Conservation (phyloP, 75 land plant genomes). For the Adiantum capillusveneris region DNA sequence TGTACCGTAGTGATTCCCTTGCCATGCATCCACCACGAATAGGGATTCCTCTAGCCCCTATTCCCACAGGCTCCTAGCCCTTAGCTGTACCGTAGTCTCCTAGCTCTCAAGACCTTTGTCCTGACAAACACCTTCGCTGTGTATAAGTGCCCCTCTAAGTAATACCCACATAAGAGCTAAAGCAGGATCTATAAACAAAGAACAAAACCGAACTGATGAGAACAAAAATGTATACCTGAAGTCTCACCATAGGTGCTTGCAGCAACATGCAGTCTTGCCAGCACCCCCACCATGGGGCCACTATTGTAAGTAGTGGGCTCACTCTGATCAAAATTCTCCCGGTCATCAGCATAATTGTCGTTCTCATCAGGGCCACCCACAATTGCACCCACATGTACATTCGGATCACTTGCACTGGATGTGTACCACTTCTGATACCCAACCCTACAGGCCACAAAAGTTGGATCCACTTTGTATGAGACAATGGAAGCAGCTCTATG, state of each 20-base stretch:
- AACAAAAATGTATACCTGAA: background rate
- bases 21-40: too few species aligned
- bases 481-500: constrained; percentile 88
- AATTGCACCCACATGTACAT: constrained; percentile 72
- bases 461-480: constrained; percentile 51
- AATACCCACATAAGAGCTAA: too few species aligned
- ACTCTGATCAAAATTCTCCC: constrained; percentile 86
- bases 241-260: constrained; percentile 32
- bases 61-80: too few species aligned
- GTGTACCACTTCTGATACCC: constrained; percentile 70
- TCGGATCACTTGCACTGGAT: constrained; percentile 58
- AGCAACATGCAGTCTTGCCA: constrained; percentile 49
- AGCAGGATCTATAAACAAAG: too few species aligned
- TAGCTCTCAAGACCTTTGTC: too few species aligned
- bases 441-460: constrained; percentile 63
- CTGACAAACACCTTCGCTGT: too few species aligned
- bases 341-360: constrained; percentile 75
- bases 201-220: background rate
- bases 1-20: too few species aligned
- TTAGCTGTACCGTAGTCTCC: too few species aligned
- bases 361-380: constrained; percentile 96
- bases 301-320: constrained; percentile 96
- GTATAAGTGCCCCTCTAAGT: too few species aligned
- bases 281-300: constrained; percentile 69
- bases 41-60: too few species aligned